Evolutionary conservation across 768 basidiomycete species (phyloP), one percentile per base, ranked within the genome.

Genomic region (Hydnum rufescens): DNA sequence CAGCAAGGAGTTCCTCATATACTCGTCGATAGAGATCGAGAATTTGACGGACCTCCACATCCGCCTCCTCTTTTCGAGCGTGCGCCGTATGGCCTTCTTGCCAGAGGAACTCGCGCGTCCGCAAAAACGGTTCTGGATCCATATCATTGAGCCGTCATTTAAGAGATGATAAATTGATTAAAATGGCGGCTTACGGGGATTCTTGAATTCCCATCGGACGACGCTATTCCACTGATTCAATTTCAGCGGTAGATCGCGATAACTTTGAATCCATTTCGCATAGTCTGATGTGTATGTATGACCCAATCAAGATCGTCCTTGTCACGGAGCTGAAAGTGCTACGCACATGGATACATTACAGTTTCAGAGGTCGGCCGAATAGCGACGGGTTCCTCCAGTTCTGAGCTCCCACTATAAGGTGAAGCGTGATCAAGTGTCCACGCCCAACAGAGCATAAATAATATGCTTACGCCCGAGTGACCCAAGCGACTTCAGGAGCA

Each of bases 401-500:
- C 93, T 19, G 87, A 88, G 57, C 74, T 75, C 46, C 95, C 95
- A 51, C 88, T 90, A 61, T 28, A 42, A 13, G 13, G 26, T 39
- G 34, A 39, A 39, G 34, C 19, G 22, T 47, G n/a, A n/a, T n/a
- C 34, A 13, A 32, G 2, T 28, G 13, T 50, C 4, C 6, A 50
- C 13, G 49, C 13, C 8, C 23, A 50, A 30, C 44, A 49, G 5
- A 2, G 3, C 8, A 28, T 31, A 4, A 13, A 19, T 6, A 44
- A 49, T 30, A 28, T 13, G 73, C 86, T 62, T 61, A 89, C 85
- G 93, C 93, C 67, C 76, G 74, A 25, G 95, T 99, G 53, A 99
- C 95, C 95, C 95, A 99, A n/a, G 95, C 95, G 31, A 99, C 95
- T 67, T 99, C 95, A 3, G 95, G 92, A 53, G 93, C 93, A 69